These are phyloP conservation scores for Saitozyma sp. DNA, from an alignment of 768 basidiomycete species.

Conservation along the genomic window DNA sequence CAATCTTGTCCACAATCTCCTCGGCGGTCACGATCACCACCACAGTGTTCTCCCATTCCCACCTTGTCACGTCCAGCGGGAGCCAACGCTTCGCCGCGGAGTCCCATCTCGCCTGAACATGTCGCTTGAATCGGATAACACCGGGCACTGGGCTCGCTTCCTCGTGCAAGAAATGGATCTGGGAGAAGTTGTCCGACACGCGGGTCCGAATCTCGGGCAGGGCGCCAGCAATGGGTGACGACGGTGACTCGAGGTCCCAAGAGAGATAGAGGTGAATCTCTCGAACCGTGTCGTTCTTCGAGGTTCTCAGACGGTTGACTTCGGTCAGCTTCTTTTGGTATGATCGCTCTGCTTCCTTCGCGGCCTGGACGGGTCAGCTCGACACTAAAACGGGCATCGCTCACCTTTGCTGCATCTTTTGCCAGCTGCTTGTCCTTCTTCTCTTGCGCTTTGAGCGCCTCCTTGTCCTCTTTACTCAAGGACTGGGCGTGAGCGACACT, in stretches of 20 bases:
- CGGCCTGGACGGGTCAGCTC: slow-evolving; percentile 19
- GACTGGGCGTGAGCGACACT: too few relatives aligned
- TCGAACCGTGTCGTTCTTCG: slow-evolving; percentile 43
- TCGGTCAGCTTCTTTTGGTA: slow-evolving; percentile 38
- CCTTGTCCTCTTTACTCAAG: slow-evolving; percentile 10
- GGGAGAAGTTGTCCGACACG: slow-evolving; percentile 31
- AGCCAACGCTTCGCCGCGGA: slow-evolving; percentile 29
- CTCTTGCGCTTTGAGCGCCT: slow-evolving; percentile 19
- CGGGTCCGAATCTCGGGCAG: slow-evolving; percentile 36
- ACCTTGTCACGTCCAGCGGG: slow-evolving; percentile 22
- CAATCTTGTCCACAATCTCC: slow-evolving; percentile 38
- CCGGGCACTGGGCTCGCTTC: slow-evolving; percentile 23
- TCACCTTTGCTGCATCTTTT: slow-evolving; percentile 29
- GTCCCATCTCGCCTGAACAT: slow-evolving; percentile 40
- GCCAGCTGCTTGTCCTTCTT: slow-evolving; percentile 23
- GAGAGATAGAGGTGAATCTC: slow-evolving; percentile 47
- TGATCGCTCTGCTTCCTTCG: slow-evolving; percentile 35
- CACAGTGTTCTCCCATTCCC: slow-evolving; percentile 41
- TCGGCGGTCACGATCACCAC: slow-evolving; percentile 40
- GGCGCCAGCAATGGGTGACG: slow-evolving; percentile 39
- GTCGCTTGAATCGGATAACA: slow-evolving; percentile 43
- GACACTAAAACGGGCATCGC: neutral
- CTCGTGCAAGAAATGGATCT: slow-evolving; percentile 18
- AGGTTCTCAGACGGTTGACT: slow-evolving; percentile 39
- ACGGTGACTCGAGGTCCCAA: slow-evolving; percentile 24